Conservation (phyloP, 2,329 filamentous ascomycete species). For the Alternaria sp. region DNA sequence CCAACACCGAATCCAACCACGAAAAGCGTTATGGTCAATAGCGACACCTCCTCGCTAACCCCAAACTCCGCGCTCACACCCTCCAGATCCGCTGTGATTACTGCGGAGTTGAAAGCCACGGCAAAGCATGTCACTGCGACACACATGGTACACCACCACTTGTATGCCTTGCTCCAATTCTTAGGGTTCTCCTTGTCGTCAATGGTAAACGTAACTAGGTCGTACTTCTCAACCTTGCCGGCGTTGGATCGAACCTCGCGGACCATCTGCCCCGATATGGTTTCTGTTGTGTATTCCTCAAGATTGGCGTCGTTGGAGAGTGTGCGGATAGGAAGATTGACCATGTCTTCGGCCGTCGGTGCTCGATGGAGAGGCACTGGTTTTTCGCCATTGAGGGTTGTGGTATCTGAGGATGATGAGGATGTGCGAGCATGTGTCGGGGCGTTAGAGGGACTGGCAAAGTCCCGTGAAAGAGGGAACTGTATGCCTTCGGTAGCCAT, state of each 20-base stretch:
- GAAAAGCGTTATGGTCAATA: slow-evolving; percentile 78
- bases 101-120: slow-evolving; percentile 66
- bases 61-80: slow-evolving; percentile 71
- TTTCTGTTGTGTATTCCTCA: slow-evolving; percentile 73
- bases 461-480: slow-evolving; percentile 21
- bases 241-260: slow-evolving; percentile 64
- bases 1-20: slow-evolving; percentile 84
- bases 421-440: slow-evolving; percentile 18
- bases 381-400: slow-evolving; percentile 18
- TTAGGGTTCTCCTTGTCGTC: slow-evolving; percentile 82
- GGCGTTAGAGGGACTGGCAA: slow-evolving; percentile 13
- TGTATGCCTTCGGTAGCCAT: slow-evolving; percentile 31
- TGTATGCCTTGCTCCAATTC: slow-evolving; percentile 81
- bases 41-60: slow-evolving; percentile 75
- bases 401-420: slow-evolving; percentile 26
- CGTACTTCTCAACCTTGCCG: slow-evolving; percentile 61
- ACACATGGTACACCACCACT: slow-evolving; percentile 84
- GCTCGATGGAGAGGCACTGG: slow-evolving; percentile 26
- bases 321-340: slow-evolving; percentile 72
- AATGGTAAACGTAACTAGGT: slow-evolving; percentile 75
- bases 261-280: slow-evolving; percentile 68
- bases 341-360: slow-evolving; percentile 53
- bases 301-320: slow-evolving; percentile 65
- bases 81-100: slow-evolving; percentile 79
- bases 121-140: slow-evolving; percentile 68